These are phyloP conservation scores for Acer saccharum DNA, from an alignment of 345 rosid species.

Conservation along the genomic window DNA sequence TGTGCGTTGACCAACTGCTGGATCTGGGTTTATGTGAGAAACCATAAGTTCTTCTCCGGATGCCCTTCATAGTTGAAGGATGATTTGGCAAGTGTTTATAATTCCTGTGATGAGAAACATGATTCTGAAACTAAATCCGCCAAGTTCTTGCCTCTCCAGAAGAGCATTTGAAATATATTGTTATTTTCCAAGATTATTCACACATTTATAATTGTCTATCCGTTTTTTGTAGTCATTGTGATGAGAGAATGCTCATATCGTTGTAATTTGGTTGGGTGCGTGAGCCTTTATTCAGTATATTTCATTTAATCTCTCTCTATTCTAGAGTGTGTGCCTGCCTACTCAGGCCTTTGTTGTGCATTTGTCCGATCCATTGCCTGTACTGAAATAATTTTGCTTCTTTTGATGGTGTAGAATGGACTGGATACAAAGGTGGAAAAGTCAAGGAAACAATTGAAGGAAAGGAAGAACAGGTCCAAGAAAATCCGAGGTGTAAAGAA, in stretches of 20 bases:
- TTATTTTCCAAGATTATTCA: neutral
- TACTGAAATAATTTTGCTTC: neutral
- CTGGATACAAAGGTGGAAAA: conserved; percentile 32
- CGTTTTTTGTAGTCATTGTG: neutral
- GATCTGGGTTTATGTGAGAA: neutral
- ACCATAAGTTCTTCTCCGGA: neutral
- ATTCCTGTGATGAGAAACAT: neutral
- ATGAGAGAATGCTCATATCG: neutral
- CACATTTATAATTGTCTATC: neutral
- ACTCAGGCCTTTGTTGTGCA: neutral
- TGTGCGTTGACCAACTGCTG: neutral
- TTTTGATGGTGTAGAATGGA: conserved; percentile 31
- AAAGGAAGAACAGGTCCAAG: conserved; percentile 38
- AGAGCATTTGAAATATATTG: neutral
- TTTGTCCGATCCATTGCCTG: neutral
- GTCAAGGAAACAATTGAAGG: conserved; percentile 39
- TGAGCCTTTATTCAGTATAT: neutral
- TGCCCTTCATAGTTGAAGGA: neutral
- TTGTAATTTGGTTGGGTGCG: neutral
- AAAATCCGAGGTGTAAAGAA: conserved; percentile 25
- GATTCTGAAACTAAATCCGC: neutral
- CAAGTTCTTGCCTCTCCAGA: neutral
- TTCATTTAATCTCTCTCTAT: neutral
- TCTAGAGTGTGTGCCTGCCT: neutral
- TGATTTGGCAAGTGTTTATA: neutral